phyloP scores from a whole-genome alignment of 2,329 filamentous ascomycete species.

The Ophiostoma montium region DNA sequence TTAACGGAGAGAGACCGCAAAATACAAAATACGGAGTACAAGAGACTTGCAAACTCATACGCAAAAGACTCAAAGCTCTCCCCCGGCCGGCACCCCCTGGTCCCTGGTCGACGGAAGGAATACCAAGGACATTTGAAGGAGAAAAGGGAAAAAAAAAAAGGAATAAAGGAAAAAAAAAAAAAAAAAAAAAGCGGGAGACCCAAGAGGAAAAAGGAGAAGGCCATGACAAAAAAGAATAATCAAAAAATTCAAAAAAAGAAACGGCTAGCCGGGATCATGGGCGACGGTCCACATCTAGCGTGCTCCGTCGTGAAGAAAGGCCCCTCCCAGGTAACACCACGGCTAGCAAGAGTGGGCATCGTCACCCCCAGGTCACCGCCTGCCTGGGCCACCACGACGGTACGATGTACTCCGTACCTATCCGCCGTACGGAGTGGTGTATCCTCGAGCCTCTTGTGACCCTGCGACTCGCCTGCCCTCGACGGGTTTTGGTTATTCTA shows the following conservation, averaged over 20 bases:
- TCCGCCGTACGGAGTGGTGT: no score
- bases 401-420: neutral
- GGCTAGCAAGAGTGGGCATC: neutral
- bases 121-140: neutral
- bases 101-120: no score
- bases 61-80: no score
- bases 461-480: slow-evolving; percentile 11
- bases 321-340: slow-evolving; percentile 1
- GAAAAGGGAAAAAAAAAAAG: neutral
- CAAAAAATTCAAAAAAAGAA: neutral
- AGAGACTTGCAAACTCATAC: no score
- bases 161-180: neutral
- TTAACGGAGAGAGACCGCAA: no score
- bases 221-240: neutral
- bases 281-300: slow-evolving; percentile 8
- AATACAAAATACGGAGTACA: no score
- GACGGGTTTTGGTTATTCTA: neutral
- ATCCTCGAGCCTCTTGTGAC: neutral
- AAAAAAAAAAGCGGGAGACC: neutral
- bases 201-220: neutral
- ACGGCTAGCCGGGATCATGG: slow-evolving; percentile 3
- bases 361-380: slow-evolving; percentile 10
- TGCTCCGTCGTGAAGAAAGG: slow-evolving; percentile 6
- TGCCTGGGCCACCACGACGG: slow-evolving; percentile 8
- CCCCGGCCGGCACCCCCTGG: no score